Evolutionary conservation across 2,329 filamentous ascomycete species (phyloP).

Genomic region (Cryphonectria carpinicola): DNA sequence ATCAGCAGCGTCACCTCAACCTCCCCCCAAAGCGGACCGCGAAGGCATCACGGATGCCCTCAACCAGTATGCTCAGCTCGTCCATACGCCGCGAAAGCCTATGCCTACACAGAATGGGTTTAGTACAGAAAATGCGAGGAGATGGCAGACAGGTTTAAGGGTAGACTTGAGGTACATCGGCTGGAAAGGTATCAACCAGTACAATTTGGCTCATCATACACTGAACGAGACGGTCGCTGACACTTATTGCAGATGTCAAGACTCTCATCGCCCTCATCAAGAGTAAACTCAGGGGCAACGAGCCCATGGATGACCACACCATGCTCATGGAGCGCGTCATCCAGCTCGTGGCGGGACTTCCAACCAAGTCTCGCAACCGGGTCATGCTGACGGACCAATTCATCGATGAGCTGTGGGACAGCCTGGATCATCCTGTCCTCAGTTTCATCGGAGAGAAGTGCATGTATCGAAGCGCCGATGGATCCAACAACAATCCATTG

Average conservation of each 20-base stretch:
- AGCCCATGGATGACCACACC: constrained; percentile 72
- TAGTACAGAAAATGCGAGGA: constrained; percentile 58
- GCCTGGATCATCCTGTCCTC: constrained; percentile 72
- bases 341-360: constrained; percentile 68
- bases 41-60: constrained; percentile 42
- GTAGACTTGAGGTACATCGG: constrained; percentile 62
- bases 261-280: constrained; percentile 66
- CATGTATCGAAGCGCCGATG: constrained; percentile 70
- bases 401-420: constrained; percentile 71
- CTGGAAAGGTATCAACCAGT: constrained; percentile 43
- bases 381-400: constrained; percentile 68
- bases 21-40: constrained; percentile 36
- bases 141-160: constrained; percentile 54
- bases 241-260: constrained; percentile 55
- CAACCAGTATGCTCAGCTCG: constrained; percentile 40
- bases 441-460: constrained; percentile 66
- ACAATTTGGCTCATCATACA: too few relatives aligned
- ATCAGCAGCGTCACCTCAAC: constrained; percentile 29
- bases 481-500: constrained; percentile 71
- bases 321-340: constrained; percentile 78
- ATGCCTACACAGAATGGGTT: constrained; percentile 66
- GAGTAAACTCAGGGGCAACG: constrained; percentile 64
- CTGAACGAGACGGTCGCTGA: not conserved
- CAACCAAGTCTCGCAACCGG: constrained; percentile 63
- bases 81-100: constrained; percentile 60